Percentiles rank a stretch among this genome's conserved stretches.
phyloP scores from a whole-genome alignment of 306 rosid genomes.

The Inga laurina region DNA sequence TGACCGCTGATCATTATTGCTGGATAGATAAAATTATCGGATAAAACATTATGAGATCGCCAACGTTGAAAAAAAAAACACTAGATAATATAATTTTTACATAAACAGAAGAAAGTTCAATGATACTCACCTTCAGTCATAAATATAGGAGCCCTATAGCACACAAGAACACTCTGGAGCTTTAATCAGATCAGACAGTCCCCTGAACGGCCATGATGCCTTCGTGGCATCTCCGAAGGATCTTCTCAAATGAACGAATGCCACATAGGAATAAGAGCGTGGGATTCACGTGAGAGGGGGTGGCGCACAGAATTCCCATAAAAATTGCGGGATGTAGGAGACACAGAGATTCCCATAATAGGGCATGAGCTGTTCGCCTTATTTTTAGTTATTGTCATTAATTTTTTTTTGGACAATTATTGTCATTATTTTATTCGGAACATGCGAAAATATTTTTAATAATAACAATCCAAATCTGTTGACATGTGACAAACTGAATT shows the following conservation, averaged over 20 bases:
- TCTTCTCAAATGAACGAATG: constrained; percentile 30
- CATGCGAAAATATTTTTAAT: background rate
- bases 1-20: background rate
- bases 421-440: background rate
- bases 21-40: background rate
- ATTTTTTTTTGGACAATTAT: too few species aligned
- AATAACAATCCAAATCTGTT: background rate
- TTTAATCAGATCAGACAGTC: constrained; percentile 36
- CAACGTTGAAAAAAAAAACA: background rate
- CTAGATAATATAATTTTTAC: background rate
- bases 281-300: constrained; percentile 50
- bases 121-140: too few species aligned
- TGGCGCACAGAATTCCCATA: constrained; percentile 27
- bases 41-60: background rate
- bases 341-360: background rate
- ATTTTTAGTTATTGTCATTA: too few species aligned
- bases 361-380: background rate
- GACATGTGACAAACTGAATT: too few species aligned
- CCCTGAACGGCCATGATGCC: constrained; percentile 30
- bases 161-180: background rate
- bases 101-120: background rate
- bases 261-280: constrained; percentile 37
- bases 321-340: constrained; percentile 5
- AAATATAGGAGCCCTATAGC: too few species aligned
- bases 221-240: constrained; percentile 39